Evolutionary conservation across 2,329 filamentous ascomycete species (phyloP), one percentile per base, ranked within the genome.

Genomic region (Colletotrichum tamarilloi): DNA sequence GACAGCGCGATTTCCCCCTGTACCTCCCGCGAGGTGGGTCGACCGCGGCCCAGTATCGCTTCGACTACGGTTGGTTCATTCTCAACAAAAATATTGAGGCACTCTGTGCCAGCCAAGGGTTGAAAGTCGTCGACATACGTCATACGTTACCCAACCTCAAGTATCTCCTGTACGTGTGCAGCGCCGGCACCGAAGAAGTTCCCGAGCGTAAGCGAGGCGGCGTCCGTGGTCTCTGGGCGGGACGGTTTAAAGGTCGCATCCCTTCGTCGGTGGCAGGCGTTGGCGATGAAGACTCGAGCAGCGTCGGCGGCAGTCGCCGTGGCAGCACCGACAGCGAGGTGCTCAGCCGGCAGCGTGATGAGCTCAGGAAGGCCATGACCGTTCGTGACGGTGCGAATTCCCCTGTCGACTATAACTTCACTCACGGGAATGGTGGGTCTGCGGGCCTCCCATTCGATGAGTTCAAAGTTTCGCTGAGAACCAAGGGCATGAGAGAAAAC

Each of bases 31-130:
- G 88, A 2, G 89, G 89, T 19, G 89, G 89, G 82, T 93, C 84
- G n/a, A 88, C 79, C 0, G 89, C 90, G 2, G 91, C 95, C 0
- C 91, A 95, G 58, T 98, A 96, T 84, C 92, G 96, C 2, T 98
- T 98, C 82, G 96, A 98, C 78, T 99, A 98, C 81, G 97, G 88
- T 12, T 97, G 98, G 80, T 99, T 98, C 78, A 85, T 98, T n/a
- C 88, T 99, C 16, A 98, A 98, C 85, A 98, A 98, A 83, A 87
- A 98, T 79, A 95, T 99, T 68, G 95, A 98, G 77, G 83, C 87
- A 0, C 84, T 92, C 4, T 92, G 90, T 73, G 84, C 86, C 4
- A 86, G 87, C 1, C 92, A 95, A 76, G 93, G 93, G 0, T 85
- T 98, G 14, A 92, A 92, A 59, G 92, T 97, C 1, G 89, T 98